phyloP scores from a whole-genome alignment of 2,329 filamentous ascomycete species.

The Proliferodiscus dingleyae region DNA sequence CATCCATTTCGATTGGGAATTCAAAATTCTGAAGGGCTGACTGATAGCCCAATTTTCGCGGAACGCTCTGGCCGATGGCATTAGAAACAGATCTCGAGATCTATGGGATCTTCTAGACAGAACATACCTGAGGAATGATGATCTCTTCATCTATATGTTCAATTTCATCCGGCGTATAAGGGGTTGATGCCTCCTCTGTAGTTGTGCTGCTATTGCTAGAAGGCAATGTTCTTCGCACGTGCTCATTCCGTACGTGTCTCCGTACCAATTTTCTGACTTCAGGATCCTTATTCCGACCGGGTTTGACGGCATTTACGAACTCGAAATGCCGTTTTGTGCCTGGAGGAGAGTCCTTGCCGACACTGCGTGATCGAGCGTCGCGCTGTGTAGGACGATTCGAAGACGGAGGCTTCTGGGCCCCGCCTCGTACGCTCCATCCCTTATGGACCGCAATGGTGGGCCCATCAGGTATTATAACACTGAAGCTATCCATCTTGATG shows the following conservation, averaged over 20 bases:
- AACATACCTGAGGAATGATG: background rate
- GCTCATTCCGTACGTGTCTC: slow-evolving; percentile 19
- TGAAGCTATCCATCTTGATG: slow-evolving; percentile 4
- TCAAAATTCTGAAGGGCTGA: slow-evolving; percentile 11
- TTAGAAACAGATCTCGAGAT: background rate
- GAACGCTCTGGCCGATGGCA: background rate
- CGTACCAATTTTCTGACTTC: slow-evolving; percentile 14
- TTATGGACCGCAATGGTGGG: slow-evolving; percentile 5
- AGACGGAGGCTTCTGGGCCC: background rate
- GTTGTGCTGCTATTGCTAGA: background rate
- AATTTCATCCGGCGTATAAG: background rate
- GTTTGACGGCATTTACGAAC: slow-evolving; percentile 14
- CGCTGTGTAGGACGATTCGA: background rate
- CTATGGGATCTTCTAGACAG: background rate
- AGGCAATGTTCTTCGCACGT: slow-evolving; percentile 7
- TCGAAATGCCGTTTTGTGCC: slow-evolving; percentile 8
- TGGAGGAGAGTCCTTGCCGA: background rate
- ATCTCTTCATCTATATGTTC: background rate
- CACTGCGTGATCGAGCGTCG: background rate
- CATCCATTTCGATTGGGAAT: slow-evolving; percentile 15
- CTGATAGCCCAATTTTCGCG: slow-evolving; percentile 9
- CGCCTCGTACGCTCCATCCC: slow-evolving; percentile 2
- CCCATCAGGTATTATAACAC: slow-evolving; percentile 3
- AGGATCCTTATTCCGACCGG: slow-evolving; percentile 6
- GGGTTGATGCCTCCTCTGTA: background rate